phyloP scores from a whole-genome alignment of 148 eudicot species.

The Camellia japonica region DNA sequence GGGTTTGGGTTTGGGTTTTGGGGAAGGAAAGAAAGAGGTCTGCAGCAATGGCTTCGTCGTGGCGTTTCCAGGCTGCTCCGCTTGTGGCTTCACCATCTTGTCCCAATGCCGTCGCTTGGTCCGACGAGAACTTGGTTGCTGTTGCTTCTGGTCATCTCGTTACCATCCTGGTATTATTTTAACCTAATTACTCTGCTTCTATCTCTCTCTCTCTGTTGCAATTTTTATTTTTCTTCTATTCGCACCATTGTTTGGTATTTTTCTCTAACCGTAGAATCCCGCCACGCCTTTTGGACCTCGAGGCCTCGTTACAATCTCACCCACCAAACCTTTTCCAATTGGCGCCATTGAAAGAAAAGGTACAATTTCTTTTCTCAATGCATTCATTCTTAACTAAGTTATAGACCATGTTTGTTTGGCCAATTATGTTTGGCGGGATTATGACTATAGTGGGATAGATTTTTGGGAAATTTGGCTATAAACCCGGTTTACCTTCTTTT shows the following conservation, averaged over 20 bases:
- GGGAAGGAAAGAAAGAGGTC: neutral
- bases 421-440: too few species aligned
- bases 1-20: too few species aligned
- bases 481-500: too few species aligned
- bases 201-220: too few species aligned
- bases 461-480: too few species aligned
- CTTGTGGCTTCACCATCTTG: slow-evolving; percentile 58
- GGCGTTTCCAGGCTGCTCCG: slow-evolving; percentile 60
- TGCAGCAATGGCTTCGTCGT: slow-evolving; percentile 32
- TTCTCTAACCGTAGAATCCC: slow-evolving; percentile 52
- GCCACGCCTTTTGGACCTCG: slow-evolving; percentile 58
- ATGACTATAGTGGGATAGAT: too few species aligned
- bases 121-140: slow-evolving; percentile 77
- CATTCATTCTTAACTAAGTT: too few species aligned
- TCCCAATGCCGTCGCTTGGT: slow-evolving; percentile 81
- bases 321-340: slow-evolving; percentile 51
- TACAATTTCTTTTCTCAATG: slow-evolving; percentile 8
- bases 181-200: neutral
- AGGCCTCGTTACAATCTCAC: slow-evolving; percentile 57
- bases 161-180: slow-evolving; percentile 55
- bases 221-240: neutral
- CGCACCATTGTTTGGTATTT: neutral
- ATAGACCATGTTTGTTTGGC: too few species aligned
- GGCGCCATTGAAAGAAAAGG: slow-evolving; percentile 72
- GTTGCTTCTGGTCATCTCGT: slow-evolving; percentile 69